Conservation (phyloP, 208 protist genomes). For the Leishmania arabica region DNA sequence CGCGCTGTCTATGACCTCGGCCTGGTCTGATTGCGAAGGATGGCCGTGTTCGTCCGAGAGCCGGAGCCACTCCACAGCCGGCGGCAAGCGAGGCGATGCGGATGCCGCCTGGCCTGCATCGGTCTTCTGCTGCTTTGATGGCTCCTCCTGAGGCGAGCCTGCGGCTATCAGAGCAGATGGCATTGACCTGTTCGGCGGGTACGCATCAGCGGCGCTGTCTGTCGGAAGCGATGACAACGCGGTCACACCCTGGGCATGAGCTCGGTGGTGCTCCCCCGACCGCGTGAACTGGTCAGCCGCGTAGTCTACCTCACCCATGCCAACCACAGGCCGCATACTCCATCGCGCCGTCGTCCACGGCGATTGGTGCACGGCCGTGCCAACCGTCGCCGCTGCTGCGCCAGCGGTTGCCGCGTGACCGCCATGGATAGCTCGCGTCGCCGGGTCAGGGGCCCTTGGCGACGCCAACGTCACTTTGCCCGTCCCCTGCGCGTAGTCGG, state of each 20-base stretch:
- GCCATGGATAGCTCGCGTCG: background rate
- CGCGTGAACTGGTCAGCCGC: background rate
- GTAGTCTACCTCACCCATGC: background rate
- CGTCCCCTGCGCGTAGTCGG: constrained; percentile 1
- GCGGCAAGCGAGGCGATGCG: background rate
- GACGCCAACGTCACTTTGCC: background rate
- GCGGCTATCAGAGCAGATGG: background rate
- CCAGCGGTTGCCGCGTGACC: background rate
- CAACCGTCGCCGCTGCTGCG: background rate
- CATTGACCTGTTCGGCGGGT: background rate
- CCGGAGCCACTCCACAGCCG: constrained; percentile 3
- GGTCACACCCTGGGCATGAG: background rate
- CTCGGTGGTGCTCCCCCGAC: background rate
- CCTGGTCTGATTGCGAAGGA: background rate
- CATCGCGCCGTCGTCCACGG: constrained; percentile 2
- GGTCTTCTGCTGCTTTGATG: background rate
- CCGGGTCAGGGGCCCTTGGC: background rate
- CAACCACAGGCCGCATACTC: constrained; percentile 5
- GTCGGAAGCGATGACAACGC: background rate
- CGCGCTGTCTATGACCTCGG: background rate
- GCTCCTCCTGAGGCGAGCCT: background rate
- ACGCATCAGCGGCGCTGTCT: background rate
- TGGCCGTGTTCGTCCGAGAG: background rate
- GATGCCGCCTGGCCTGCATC: background rate
- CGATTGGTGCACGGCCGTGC: background rate